These are phyloP conservation scores for Selaginella moellendorffii DNA, from an alignment of 75 land plant species.

Conservation along the genomic window DNA sequence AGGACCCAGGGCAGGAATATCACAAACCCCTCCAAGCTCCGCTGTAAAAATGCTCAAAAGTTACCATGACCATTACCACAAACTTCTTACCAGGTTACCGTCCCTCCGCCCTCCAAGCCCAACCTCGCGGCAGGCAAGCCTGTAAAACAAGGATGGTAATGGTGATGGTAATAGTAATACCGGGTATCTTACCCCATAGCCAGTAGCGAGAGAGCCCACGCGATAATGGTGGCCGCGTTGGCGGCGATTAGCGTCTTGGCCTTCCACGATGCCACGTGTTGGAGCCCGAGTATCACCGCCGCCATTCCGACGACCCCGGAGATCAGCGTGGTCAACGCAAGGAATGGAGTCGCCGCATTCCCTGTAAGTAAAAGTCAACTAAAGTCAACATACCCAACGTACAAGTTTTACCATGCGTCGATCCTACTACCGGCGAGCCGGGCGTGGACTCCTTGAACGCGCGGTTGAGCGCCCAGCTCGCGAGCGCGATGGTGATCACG, in stretches of 20 bases:
- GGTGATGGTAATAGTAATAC: too few relatives aligned
- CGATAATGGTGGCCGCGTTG: slow-evolving; percentile 30
- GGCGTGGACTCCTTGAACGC: too few relatives aligned
- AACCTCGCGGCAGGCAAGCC: slow-evolving; percentile 62
- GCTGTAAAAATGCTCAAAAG: slow-evolving; percentile 26
- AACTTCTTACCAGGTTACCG: background rate
- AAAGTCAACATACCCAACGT: background rate
- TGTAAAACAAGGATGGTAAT: slow-evolving; percentile 8
- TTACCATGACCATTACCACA: too few relatives aligned
- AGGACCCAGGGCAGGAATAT: slow-evolving; percentile 22
- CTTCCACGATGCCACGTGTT: slow-evolving; percentile 28
- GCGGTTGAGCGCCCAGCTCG: background rate
- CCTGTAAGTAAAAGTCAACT: slow-evolving; percentile 30
- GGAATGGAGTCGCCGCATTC: slow-evolving; percentile 52
- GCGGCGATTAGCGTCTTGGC: slow-evolving; percentile 32
- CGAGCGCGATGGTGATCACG: background rate
- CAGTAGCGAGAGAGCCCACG: slow-evolving; percentile 64
- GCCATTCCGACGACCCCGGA: slow-evolving; percentile 53
- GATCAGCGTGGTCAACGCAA: slow-evolving; percentile 43
- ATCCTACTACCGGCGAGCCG: too few relatives aligned
- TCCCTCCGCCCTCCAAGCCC: slow-evolving; percentile 28
- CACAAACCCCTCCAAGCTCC: slow-evolving; percentile 34
- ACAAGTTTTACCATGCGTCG: too few relatives aligned
- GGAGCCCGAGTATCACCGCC: slow-evolving; percentile 39
- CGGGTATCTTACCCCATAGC: slow-evolving; percentile 67